Percentiles rank a stretch among this genome's conserved stretches.
Evolutionary conservation across 208 protist species (phyloP).

Genomic region (Acanthamoeba lenticulata): DNA sequence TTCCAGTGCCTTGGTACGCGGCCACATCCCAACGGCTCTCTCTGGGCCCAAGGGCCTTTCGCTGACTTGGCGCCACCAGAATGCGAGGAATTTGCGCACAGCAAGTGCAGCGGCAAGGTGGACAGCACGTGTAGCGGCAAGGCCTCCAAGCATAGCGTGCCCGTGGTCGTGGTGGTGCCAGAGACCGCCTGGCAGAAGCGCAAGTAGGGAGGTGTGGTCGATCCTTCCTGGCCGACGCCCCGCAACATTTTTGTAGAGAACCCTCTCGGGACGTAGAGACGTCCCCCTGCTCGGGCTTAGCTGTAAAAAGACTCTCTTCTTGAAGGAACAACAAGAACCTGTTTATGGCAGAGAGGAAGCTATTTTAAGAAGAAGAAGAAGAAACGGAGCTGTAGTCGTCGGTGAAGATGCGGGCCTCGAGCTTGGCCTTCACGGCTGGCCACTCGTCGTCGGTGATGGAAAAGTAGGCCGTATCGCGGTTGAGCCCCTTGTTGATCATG

Average conservation of each 20-base stretch:
- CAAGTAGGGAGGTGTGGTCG: not conserved
- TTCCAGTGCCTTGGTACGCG: not conserved
- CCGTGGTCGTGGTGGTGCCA: not conserved
- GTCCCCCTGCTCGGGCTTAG: too few relatives aligned
- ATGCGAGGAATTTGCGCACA: not conserved
- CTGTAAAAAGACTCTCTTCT: too few relatives aligned
- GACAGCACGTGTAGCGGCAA: not conserved
- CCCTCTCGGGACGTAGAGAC: too few relatives aligned
- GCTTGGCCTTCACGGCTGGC: not conserved
- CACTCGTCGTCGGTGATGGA: constrained; percentile 67
- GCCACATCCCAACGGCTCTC: not conserved
- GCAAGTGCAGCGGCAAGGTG: not conserved
- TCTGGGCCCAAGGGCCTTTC: not conserved
- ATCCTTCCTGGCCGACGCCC: too few relatives aligned
- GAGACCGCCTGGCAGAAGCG: not conserved
- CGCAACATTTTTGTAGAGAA: too few relatives aligned
- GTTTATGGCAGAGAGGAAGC: too few relatives aligned
- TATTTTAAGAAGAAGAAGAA: not conserved
- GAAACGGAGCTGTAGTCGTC: not conserved
- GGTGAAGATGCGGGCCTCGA: not conserved
- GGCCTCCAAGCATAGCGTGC: not conserved
- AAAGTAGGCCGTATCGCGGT: constrained; percentile 67
- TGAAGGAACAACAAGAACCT: too few relatives aligned
- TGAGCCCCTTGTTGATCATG: constrained; percentile 67
- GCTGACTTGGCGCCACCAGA: not conserved